Evolutionary conservation across 768 basidiomycete genomes (phyloP).

Genomic region (Leccinellum luteum): DNA sequence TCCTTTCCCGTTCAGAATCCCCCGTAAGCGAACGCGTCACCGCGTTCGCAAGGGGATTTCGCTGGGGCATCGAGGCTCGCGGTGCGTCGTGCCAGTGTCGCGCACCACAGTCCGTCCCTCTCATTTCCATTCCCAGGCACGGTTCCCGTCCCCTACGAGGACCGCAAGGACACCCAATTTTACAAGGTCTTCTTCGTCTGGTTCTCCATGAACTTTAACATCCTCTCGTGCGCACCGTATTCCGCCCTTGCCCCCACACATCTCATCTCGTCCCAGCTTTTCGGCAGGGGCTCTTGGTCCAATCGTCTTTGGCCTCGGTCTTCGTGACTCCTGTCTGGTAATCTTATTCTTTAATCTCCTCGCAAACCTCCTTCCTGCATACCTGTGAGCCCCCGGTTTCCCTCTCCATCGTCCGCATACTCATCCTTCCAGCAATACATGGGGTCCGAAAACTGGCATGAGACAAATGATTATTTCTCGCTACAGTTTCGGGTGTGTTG

Average conservation of each 20-base stretch:
- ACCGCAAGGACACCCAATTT: conserved; percentile 55
- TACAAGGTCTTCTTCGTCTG: conserved; percentile 70
- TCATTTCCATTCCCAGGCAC: conserved; percentile 38
- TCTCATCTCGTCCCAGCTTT: conserved; percentile 40
- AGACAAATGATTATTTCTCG: conserved; percentile 79
- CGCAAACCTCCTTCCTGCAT: conserved; percentile 56
- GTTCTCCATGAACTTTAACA: conserved; percentile 70
- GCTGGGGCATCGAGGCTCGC: conserved; percentile 34
- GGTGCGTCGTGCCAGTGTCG: conserved; percentile 16
- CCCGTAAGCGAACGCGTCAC: background rate
- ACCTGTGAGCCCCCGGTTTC: conserved; percentile 42
- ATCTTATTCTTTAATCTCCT: conserved; percentile 69
- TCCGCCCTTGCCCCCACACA: background rate
- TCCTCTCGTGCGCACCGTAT: conserved; percentile 43
- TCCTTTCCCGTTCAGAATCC: conserved; percentile 17
- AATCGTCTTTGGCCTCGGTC: conserved; percentile 53
- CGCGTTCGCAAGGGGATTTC: conserved; percentile 18
- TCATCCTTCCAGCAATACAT: conserved; percentile 45
- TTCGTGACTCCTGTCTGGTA: conserved; percentile 60
- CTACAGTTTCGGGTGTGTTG: conserved; percentile 52
- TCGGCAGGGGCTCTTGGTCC: conserved; percentile 70
- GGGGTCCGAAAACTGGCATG: conserved; percentile 77
- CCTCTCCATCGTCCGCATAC: background rate
- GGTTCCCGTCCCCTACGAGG: conserved; percentile 46
- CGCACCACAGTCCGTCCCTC: background rate